phyloP scores from a whole-genome alignment of 352 stramenopile species.

The Phytophthora macrochlamydospora region DNA sequence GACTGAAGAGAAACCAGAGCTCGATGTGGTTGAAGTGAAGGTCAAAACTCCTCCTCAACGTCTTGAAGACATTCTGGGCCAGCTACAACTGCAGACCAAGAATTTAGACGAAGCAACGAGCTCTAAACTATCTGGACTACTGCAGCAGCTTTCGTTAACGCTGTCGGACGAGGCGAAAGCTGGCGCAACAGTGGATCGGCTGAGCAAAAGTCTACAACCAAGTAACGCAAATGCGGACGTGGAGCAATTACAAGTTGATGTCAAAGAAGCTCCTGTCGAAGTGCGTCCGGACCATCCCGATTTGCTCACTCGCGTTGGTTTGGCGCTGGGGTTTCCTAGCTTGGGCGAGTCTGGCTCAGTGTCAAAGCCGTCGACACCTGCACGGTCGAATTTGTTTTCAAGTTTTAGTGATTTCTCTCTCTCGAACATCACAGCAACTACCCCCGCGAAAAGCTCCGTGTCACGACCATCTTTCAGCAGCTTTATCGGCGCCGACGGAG shows the following conservation, averaged over 20 bases:
- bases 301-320: slow-evolving; percentile 30
- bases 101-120: slow-evolving; percentile 33
- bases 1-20: slow-evolving; percentile 10
- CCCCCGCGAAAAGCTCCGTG: slow-evolving; percentile 26
- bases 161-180: slow-evolving; percentile 25
- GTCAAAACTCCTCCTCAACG: not conserved
- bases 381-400: slow-evolving; percentile 26
- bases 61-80: slow-evolving; percentile 27
- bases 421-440: slow-evolving; percentile 21
- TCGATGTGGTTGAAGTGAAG: not conserved
- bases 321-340: slow-evolving; percentile 30
- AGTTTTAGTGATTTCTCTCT: slow-evolving; percentile 37
- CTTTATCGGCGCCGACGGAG: slow-evolving; percentile 28
- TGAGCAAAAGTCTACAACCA: slow-evolving; percentile 26
- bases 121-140: slow-evolving; percentile 25
- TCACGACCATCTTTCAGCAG: slow-evolving; percentile 27
- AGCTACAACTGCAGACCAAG: slow-evolving; percentile 34
- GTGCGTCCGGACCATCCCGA: slow-evolving; percentile 21
- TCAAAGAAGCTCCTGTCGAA: not conserved
- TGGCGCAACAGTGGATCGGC: slow-evolving; percentile 27
- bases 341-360: slow-evolving; percentile 18
- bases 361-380: slow-evolving; percentile 23
- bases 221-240: not conserved
- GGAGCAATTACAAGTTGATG: no score
- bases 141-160: slow-evolving; percentile 28